Base-by-base conservation (phyloP, 2,329 filamentous ascomycete genomes). In the Metarhizium robertsii region DNA sequence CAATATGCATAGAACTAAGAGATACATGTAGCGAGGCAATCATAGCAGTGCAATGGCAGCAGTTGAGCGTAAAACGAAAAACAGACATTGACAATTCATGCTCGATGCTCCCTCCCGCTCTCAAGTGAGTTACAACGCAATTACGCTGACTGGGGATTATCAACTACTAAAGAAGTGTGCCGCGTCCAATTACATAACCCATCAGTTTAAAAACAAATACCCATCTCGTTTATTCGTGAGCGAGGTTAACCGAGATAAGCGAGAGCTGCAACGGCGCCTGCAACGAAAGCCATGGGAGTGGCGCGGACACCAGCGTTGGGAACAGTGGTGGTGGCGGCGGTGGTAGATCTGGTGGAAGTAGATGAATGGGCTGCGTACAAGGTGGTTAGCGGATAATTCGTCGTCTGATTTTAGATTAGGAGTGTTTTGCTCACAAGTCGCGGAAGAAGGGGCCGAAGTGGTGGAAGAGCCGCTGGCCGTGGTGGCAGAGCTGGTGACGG, bases 241-340 rank as follows among this genome's bases (percentile, higher is more conserved):
- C 14, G 30, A 50, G 38, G 2, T 64, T 67, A 69, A 60, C 64
- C 64, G 45, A 72, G 58, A 62, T 65, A 67, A 55, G 63, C 68
- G 56, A 71, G 60, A 59, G 66, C 70, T 52, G 66, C 66, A 55
- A 66, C 61, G 54, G 64, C 70, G 59, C 65, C 69, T 18, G 65
- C 66, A 57, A 70, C 60, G 29, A 71, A 64, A 49, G 64, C 67
- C 55, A 70, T 54, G 36, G 66, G 65, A 40, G 69, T 67, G 42
- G 65, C 64, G 56, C 62, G 66, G 55, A 57, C 60, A 52, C 67
- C 52, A 16, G 53, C 18, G 52, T 47, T 52, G 36, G 53, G 55
- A 48, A 54, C 43, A 34, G 54, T 57, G 13, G 54, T 36, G 32
- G 54, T 51, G 25, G 55, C 57, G 49, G 54, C 51, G 43, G 57